Percentiles rank a stretch among this genome's conserved stretches.
Evolutionary conservation across 352 stramenopile species (phyloP).

Genomic region (Phytophthora sp.): DNA sequence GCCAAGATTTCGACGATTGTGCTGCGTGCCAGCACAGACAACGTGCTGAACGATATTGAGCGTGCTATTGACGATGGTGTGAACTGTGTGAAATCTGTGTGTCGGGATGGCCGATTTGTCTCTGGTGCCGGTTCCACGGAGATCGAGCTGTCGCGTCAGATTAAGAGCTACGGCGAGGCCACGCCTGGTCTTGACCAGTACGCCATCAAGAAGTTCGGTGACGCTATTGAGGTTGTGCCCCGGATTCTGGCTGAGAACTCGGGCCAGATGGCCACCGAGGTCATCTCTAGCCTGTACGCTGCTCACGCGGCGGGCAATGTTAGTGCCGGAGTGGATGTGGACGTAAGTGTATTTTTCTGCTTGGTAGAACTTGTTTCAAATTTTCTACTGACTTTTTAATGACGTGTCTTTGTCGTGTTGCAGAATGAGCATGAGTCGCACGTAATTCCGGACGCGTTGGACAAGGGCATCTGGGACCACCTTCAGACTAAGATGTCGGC

Average conservation of each 20-base stretch:
- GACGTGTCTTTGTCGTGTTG: constrained; percentile 23
- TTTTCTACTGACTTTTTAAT: constrained; percentile 10
- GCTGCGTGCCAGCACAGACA: constrained; percentile 93
- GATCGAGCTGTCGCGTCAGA: constrained; percentile 95
- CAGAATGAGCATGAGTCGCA: constrained; percentile 81
- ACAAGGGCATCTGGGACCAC: constrained; percentile 92
- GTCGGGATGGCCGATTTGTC: constrained; percentile 95
- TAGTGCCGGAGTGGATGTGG: constrained; percentile 94
- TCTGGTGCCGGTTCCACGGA: constrained; percentile 95
- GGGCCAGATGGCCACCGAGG: constrained; percentile 93
- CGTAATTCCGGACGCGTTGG: constrained; percentile 80
- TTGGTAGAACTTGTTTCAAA: not conserved
- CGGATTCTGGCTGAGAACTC: constrained; percentile 98
- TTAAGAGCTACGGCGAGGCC: constrained; percentile 95
- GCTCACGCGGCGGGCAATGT: constrained; percentile 94
- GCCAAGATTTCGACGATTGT: constrained; percentile 98
- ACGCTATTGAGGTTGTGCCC: constrained; percentile 98
- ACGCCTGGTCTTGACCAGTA: constrained; percentile 99
- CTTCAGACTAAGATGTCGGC: constrained; percentile 97
- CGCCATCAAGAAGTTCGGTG: constrained; percentile 98
- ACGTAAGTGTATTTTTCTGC: constrained; percentile 56
- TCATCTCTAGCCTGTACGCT: constrained; percentile 95
- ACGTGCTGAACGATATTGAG: constrained; percentile 98
- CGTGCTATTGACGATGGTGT: constrained; percentile 98
- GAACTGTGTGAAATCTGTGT: constrained; percentile 96